phyloP scores from a whole-genome alignment of 2,329 filamentous ascomycete species.

The Claviceps sp. region DNA sequence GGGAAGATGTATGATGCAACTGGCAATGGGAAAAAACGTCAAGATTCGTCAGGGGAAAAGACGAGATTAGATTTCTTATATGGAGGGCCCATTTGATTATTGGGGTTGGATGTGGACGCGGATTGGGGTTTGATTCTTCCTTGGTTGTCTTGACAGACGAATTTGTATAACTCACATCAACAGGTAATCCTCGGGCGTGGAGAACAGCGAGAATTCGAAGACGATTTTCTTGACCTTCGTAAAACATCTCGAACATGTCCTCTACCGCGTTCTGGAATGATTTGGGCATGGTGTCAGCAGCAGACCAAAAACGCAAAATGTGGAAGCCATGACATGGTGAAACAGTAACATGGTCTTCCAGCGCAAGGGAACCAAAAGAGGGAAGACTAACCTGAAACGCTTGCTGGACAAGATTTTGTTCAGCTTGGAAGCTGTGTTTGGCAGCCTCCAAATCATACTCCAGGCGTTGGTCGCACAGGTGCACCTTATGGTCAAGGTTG shows the following conservation, averaged over 20 bases:
- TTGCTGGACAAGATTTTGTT: conserved; percentile 20
- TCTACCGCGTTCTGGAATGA: conserved; percentile 22
- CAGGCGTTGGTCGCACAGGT: conserved; percentile 18
- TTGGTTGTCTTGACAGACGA: neutral
- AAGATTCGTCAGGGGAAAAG: conserved; percentile 2
- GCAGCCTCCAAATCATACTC: conserved; percentile 23
- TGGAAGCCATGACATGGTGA: neutral
- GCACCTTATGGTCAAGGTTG: conserved; percentile 18
- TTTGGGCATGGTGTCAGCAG: neutral
- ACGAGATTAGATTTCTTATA: too few relatives aligned
- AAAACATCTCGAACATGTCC: conserved; percentile 27
- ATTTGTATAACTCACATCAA: conserved; percentile 30
- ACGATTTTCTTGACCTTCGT: conserved; percentile 32
- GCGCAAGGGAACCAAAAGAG: neutral
- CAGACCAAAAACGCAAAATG: neutral
- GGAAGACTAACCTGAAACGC: conserved; percentile 24
- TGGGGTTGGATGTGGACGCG: too few relatives aligned
- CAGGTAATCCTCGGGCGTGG: conserved; percentile 28
- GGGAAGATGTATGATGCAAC: neutral
- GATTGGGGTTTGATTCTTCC: too few relatives aligned
- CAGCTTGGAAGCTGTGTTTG: conserved; percentile 23
- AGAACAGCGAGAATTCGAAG: conserved; percentile 32
- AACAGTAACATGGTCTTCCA: too few relatives aligned
- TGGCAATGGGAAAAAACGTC: neutral
- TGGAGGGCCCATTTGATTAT: too few relatives aligned